phyloP scores from a whole-genome alignment of 1,139 yeast genomes.

The Yamadazyma spencermartinsiae region DNA sequence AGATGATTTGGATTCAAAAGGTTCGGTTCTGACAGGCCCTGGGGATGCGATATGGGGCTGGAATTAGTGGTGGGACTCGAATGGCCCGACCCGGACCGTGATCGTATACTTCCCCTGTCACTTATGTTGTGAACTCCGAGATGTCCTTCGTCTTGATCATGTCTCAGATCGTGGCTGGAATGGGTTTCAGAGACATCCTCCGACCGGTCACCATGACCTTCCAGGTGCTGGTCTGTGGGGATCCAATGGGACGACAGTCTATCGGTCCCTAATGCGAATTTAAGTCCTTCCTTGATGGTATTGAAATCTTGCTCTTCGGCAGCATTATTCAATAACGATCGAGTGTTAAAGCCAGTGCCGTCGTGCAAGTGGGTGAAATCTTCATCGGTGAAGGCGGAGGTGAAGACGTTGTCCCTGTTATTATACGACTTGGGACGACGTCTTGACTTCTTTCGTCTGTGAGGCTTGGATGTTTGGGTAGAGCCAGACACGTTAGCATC shows the following conservation, averaged over 20 bases:
- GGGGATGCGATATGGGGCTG: too few relatives aligned
- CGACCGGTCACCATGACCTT: background rate
- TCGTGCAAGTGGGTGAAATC: background rate
- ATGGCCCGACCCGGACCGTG: background rate
- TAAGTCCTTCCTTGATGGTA: conserved; percentile 38
- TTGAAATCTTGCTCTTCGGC: conserved; percentile 32
- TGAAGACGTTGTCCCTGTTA: background rate
- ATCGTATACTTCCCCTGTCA: background rate
- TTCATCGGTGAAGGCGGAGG: background rate
- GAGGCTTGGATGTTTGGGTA: background rate
- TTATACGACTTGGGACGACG: conserved; percentile 6
- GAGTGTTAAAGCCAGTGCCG: background rate
- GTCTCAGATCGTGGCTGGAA: background rate
- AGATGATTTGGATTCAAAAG: too few relatives aligned
- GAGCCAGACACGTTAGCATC: background rate
- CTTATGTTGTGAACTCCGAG: background rate
- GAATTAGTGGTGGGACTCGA: too few relatives aligned
- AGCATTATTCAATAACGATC: conserved; percentile 22
- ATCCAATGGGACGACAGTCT: conserved; percentile 32
- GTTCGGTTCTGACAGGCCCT: too few relatives aligned
- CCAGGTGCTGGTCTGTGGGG: conserved; percentile 16
- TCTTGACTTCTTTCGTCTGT: conserved; percentile 3
- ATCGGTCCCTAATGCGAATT: conserved; percentile 37
- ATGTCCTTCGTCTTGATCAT: background rate
- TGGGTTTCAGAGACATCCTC: background rate